Evolutionary conservation across 306 rosid species (phyloP).

Genomic region (Biancaea sappan): DNA sequence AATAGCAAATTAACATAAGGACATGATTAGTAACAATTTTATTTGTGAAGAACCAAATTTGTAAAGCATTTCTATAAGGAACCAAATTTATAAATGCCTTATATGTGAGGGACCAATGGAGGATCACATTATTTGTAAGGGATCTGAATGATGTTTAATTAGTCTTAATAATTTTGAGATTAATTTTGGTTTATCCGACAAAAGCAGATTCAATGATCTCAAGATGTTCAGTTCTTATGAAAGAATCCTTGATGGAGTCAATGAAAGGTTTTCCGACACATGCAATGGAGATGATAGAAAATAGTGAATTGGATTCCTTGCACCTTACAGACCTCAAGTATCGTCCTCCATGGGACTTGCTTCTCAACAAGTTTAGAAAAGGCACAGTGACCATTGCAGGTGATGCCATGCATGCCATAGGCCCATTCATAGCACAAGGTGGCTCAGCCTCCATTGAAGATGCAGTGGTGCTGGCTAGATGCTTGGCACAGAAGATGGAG

Average conservation of each 20-base stretch:
- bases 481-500: conserved; percentile 37
- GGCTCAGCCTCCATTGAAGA: conserved; percentile 64
- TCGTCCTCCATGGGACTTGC: conserved; percentile 49
- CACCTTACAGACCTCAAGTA: conserved; percentile 48
- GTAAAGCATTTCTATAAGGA: too few relatives aligned
- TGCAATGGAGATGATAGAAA: conserved; percentile 40
- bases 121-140: too few relatives aligned
- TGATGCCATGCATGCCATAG: conserved; percentile 71
- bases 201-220: conserved; percentile 41
- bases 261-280: conserved; percentile 40
- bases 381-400: conserved; percentile 59
- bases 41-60: too few relatives aligned
- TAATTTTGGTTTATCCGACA: neutral
- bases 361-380: conserved; percentile 37
- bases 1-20: too few relatives aligned
- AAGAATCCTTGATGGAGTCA: conserved; percentile 37
- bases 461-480: conserved; percentile 54
- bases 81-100: too few relatives aligned
- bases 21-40: too few relatives aligned
- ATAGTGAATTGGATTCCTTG: conserved; percentile 34
- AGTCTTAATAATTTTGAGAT: neutral
- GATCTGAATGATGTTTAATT: too few relatives aligned
- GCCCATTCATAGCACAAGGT: conserved; percentile 72
- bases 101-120: too few relatives aligned
- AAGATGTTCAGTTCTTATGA: conserved; percentile 40